Base-by-base conservation (phyloP, 768 basidiomycete species). In the Pluteus cervinus region DNA sequence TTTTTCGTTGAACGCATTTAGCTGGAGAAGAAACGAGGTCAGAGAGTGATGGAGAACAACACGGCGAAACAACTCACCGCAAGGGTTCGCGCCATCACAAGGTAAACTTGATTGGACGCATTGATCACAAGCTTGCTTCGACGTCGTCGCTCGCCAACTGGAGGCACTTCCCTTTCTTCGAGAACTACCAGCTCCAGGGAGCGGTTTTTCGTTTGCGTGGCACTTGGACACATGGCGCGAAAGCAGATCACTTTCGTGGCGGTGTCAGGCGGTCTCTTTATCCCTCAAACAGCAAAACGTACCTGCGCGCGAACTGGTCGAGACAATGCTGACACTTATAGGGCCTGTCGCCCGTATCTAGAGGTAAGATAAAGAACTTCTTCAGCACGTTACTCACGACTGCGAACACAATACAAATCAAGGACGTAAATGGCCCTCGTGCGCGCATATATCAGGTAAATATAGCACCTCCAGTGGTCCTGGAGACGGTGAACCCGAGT, bases 271-370 rank as follows among this genome's bases (percentile, higher is more conserved):
- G n/a, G n/a, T n/a, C n/a, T n/a, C n/a, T n/a, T n/a, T n/a, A n/a
- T n/a, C n/a, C n/a, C n/a, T n/a, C n/a, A n/a, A n/a, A n/a, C 36
- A 37, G 36, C 55, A 57, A 17, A 30, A 39, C 33, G 55, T 58
- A 83, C 86, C 86, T 88, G 53, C 88, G 62, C 2, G 88, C 88
- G 53, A 91, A 91, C 61, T 89, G 86, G 65, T 91, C 88, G 24
- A 87, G 87, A 57, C 88, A 91, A 46, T 80, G 74, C 52, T 81
- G 80, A 49, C 88, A 91, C 53, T 86, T 87, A 70, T 91, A 91
- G 7, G 88, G 88, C 29, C 88, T 71, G 67, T 90, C 87, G 40
- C 87, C 87, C 25, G 87, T 90, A 61, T 91, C 87, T 89, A 62
- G 36, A 26, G 20, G 32, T 20, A 39, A 43, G 39, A 33, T 33